Base-by-base conservation (phyloP, 2,329 filamentous ascomycete species). In the Tetracladium maxilliforme region DNA sequence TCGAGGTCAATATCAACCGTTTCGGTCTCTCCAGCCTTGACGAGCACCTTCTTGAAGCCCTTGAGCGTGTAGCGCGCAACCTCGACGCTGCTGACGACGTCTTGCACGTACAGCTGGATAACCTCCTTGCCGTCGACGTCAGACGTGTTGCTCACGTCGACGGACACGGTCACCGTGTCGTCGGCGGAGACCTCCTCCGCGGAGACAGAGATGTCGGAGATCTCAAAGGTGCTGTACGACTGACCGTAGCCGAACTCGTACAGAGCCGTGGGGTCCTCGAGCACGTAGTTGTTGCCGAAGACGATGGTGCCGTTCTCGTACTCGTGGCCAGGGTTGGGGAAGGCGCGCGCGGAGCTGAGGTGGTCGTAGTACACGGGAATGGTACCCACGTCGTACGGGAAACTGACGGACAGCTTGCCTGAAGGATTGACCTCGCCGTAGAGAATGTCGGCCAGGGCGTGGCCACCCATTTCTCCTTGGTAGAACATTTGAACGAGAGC, bases 201-300 rank as follows among this genome's bases (percentile, higher is more conserved):
- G 29, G 62, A 68, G 6, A 49, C 37, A 19, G 52, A 54, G 19
- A 64, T 30, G 16, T 59, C 52, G 2, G 58, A 58, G 21, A 74
- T 56, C 6, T 58, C 47, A 41, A 70, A 82, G 1, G 51, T 61
- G 2, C 66, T 74, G 52, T 78, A 79, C 1, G 64, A 70, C 4
- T 93, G 63, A 0, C 86, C 87, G 29, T 73, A 84, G 0, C 87
- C 86, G 38, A 94, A 94, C 26, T 83, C 79, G 43, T 77, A 94
- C 2, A 81, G 72, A 1, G 86, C 84, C 5, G 60, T 55, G 29
- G 87, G 75, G 28, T 64, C 57, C 28, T 76, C 79, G 54, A 93
- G 81, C 34, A 93, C 84, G 48, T 86, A 70, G 14, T 83, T 73
- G 51, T 93, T 92, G 51, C 93, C 86, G 36, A 92, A 72, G 40